Base-by-base conservation (phyloP, 2,329 filamentous ascomycete species). In the Trichoderma asperellum region DNA sequence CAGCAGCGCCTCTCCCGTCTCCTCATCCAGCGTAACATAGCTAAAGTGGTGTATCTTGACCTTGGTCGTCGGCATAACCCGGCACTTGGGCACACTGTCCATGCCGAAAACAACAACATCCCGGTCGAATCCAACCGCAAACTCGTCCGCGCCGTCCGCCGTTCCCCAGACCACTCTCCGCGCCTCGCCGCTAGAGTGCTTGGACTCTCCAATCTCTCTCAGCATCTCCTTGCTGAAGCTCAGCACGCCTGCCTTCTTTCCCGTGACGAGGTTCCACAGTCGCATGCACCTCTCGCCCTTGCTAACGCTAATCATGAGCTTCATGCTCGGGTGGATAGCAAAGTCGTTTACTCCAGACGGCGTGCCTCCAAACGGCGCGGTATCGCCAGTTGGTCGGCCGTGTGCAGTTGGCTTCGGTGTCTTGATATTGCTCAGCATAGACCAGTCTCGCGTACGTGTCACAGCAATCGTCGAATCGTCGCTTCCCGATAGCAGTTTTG, bases 191-290 rank as follows among this genome's bases (percentile, higher is more conserved):
- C 89, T 90, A 56, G 89, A 88, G 78, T 91, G 90, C 78, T 88
- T 89, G 55, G 89, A 87, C 82, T 97, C 93, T 57, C 92, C 93
- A 12, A 92, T 87, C 74, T 92, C 89, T 56, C 87, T 84, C 64
- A 98, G 83, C 75, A 96, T 85, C 0, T 90, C 87, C 69, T 87
- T 86, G 73, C 87, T 87, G 78, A 98, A 98, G 77, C 92, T 96
- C 74, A 99, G 82, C 64, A 97, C 94, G 35, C 94, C 93, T 0
- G 94, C 94, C 82, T 97, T 97, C 83, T 95, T 97, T 18, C 94
- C 96, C 2, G 95, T 98, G 73, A 98, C 94, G 72, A 99, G 80
- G 77, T 99, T 98, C 96, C 96, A 99, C 73, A 98, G 80, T 72
- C 96, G 85, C 92, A 99, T 96, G 76, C 91, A 93, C 73, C 89